These are phyloP conservation scores for Sisymbrium altissimum DNA, from an alignment of 345 rosid species.

Conservation along the genomic window DNA sequence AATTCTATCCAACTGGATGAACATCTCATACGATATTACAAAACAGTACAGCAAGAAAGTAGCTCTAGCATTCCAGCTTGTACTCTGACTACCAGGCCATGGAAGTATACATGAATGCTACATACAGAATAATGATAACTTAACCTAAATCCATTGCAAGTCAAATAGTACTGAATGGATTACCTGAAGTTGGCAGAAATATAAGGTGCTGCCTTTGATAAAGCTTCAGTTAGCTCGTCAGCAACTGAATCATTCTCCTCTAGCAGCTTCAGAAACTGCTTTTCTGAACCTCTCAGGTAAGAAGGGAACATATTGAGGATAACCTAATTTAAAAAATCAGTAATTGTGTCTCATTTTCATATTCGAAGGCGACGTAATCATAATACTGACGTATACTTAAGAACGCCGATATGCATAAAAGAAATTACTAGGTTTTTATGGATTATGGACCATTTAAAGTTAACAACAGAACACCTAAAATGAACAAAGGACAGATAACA, in stretches of 20 bases:
- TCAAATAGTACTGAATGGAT: slow-evolving; percentile 16
- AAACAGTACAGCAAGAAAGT: neutral
- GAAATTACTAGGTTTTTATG: neutral
- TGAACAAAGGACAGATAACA: neutral
- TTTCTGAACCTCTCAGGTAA: slow-evolving; percentile 73
- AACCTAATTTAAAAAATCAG: slow-evolving; percentile 39
- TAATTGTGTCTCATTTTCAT: slow-evolving; percentile 3
- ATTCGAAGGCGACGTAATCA: neutral
- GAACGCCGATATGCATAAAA: neutral
- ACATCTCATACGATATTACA: neutral
- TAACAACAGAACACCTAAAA: neutral
- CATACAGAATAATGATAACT: neutral
- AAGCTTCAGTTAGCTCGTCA: slow-evolving; percentile 50
- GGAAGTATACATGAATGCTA: slow-evolving; percentile 2
- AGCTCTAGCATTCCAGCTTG: neutral
- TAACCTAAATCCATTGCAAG: slow-evolving; percentile 7
- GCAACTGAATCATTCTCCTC: slow-evolving; percentile 44
- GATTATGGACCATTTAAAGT: neutral
- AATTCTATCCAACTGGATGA: neutral
- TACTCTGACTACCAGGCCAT: slow-evolving; percentile 6
- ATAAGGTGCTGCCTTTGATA: slow-evolving; percentile 69
- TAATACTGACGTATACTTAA: slow-evolving; percentile 8
- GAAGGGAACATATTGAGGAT: slow-evolving; percentile 64
- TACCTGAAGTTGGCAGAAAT: slow-evolving; percentile 68
- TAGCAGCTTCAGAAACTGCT: slow-evolving; percentile 43